Percentiles rank a stretch among this genome's conserved stretches.
phyloP scores from a whole-genome alignment of 441 rosid genomes.

The Arabidopsis lyrata region DNA sequence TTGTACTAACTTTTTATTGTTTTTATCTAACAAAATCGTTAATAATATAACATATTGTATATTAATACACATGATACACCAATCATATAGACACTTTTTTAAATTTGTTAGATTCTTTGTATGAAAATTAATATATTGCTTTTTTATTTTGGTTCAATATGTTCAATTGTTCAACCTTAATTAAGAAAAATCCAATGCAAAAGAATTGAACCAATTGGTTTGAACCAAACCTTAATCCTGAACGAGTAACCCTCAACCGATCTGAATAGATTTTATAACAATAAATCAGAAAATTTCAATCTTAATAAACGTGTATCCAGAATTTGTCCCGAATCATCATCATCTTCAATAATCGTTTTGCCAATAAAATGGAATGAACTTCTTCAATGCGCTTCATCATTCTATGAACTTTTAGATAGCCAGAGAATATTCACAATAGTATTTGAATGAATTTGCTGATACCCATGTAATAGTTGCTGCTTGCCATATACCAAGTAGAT shows the following conservation, averaged over 20 bases:
- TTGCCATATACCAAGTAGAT: background rate
- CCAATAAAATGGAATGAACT: background rate
- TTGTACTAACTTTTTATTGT: constrained; percentile 30
- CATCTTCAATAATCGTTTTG: background rate
- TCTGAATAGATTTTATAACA: too few relatives aligned
- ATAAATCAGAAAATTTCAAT: too few relatives aligned
- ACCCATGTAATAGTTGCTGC: background rate
- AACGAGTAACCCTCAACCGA: background rate
- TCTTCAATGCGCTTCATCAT: background rate
- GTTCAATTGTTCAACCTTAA: background rate
- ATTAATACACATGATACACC: background rate
- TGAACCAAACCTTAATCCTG: background rate
- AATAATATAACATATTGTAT: background rate
- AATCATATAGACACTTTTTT: background rate
- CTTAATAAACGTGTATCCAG: background rate
- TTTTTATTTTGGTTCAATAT: background rate
- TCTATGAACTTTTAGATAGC: background rate
- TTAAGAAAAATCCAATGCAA: background rate
- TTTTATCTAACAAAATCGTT: background rate
- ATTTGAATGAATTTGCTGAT: background rate
- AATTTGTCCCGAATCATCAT: background rate
- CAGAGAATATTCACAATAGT: background rate
- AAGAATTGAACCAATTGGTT: constrained; percentile 2
- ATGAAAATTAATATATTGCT: background rate
- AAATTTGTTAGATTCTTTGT: constrained; percentile 10